A percentile compares a stretch with the other conserved stretches of the same genome.
These are phyloP conservation scores for Metarhizium robertsii DNA, from an alignment of 2,329 filamentous ascomycete genomes.

Conservation along the genomic window DNA sequence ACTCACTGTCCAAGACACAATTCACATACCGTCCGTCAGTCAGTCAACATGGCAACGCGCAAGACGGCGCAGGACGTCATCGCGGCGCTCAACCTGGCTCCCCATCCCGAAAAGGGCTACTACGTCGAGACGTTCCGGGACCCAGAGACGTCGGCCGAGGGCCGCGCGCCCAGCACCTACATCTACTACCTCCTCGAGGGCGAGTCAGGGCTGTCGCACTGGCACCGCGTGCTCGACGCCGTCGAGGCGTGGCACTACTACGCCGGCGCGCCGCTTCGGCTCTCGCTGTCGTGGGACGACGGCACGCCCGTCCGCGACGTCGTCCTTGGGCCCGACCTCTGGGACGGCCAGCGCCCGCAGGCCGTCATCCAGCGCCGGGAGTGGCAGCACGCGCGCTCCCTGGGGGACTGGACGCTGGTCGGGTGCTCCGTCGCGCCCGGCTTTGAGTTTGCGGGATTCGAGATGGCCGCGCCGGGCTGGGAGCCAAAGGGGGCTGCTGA, in stretches of 20 bases:
- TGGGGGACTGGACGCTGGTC: conserved; percentile 39
- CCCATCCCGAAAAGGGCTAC: conserved; percentile 40
- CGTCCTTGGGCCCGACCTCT: conserved; percentile 34
- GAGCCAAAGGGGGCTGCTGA: conserved; percentile 14
- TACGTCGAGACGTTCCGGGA: conserved; percentile 39
- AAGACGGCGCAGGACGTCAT: conserved; percentile 33
- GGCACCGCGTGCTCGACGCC: conserved; percentile 39
- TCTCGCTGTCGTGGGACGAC: conserved; percentile 35
- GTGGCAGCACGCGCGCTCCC: conserved; percentile 37
- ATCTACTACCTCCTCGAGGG: conserved; percentile 46
- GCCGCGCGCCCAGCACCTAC: conserved; percentile 35
- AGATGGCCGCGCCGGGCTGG: conserved; percentile 22
- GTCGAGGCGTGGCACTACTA: conserved; percentile 46
- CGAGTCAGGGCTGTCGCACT: conserved; percentile 30
- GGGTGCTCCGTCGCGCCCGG: conserved; percentile 23
- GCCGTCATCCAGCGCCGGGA: conserved; percentile 27
- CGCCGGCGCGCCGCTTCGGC: conserved; percentile 37
- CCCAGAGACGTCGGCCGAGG: conserved; percentile 10
- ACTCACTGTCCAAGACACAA: too few relatives aligned
- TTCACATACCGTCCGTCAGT: too few relatives aligned
- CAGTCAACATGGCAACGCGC: background rate
- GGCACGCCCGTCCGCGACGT: conserved; percentile 25
- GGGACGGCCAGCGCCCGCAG: conserved; percentile 32
- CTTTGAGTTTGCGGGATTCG: conserved; percentile 18
- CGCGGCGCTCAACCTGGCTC: conserved; percentile 28